Evolutionary conservation across 371 early-diverging fungal species (phyloP), one percentile per base, ranked within the genome.

Genomic region (Apophysomyces variabilis): DNA sequence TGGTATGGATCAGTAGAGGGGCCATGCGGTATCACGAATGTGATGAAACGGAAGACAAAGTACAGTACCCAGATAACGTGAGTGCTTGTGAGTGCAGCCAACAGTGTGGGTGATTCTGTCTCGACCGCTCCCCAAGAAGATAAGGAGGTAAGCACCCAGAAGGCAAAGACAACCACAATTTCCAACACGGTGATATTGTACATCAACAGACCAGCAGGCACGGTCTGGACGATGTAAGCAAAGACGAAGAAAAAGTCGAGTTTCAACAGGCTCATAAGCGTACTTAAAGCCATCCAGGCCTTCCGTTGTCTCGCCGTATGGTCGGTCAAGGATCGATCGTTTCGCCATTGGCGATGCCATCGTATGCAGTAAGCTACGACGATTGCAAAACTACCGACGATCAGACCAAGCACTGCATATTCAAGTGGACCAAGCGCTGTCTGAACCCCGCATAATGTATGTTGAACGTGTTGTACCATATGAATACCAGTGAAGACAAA

Each of bases 201-300:
- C 1, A 50, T 58, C 13, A 75, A 26, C 6, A 68, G 5, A 3
- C 7, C 46, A 3, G 68, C 56, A 7, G 73, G 73, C 1, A 64
- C 38, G 4, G 73, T 46, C 54, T 75, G 76, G 8, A 59, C 66
- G 0, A 66, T 61, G 43, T 67, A 73, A 0, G 66, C 46, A 57
- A 66, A 66, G 0, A 65, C 11, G 50, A 70, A 75, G 39, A 68
- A 75, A n/a, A 72, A 46, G 41, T 70, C 70, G 21, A 75, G 41
- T 8, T 73, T 70, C 7, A 72, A 36, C 3, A 72, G 35, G 0
- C 70, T 64, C 4, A 62, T 54, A 26, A 75, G 57, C 13, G 62
- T 57, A 0, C 64, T 14, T 59, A 65, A 64, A n/a, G 66, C 50
- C 7, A 72, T 56, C 16, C 64, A 4, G 1, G 64, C 38, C n/a